Percentiles rank a stretch among this genome's conserved stretches.
These are phyloP conservation scores for Lactifluus volemus DNA, from an alignment of 768 basidiomycete genomes.

Conservation along the genomic window DNA sequence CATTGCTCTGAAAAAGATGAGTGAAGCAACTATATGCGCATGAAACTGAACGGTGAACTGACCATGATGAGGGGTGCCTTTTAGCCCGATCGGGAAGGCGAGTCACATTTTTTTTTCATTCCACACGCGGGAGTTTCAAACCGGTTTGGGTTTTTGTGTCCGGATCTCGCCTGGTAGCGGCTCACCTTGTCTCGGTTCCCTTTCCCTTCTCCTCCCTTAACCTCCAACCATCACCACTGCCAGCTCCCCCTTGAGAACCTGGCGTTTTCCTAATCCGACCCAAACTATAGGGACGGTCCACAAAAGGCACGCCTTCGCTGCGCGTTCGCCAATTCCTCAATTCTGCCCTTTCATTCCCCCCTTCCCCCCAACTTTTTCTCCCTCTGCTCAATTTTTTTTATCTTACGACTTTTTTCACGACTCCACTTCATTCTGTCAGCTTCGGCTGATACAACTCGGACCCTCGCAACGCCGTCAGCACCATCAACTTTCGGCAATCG, in stretches of 20 bases:
- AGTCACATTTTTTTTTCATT: conserved; percentile 6
- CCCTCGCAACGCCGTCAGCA: conserved; percentile 30
- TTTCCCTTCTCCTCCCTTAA: conserved; percentile 21
- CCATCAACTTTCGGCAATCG: conserved; percentile 11
- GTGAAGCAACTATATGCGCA: not conserved
- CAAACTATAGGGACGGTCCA: conserved; percentile 12
- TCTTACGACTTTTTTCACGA: conserved; percentile 74
- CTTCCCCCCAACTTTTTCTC: conserved; percentile 25
- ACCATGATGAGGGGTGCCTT: not conserved
- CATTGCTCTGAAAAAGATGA: conserved; percentile 20
- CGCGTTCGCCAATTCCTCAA: conserved; percentile 61
- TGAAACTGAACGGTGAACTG: not conserved
- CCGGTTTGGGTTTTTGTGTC: conserved; percentile 16
- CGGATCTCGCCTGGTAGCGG: conserved; percentile 18
- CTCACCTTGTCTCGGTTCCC: conserved; percentile 19
- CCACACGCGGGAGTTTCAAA: conserved; percentile 9
- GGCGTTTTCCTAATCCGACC: conserved; percentile 7
- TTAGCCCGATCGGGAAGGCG: not conserved
- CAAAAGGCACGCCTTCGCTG: conserved; percentile 94
- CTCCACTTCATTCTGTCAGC: conserved; percentile 34
- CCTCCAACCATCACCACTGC: conserved; percentile 23
- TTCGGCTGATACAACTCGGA: conserved; percentile 34
- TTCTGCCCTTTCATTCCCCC: conserved; percentile 11
- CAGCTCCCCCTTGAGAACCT: conserved; percentile 16
- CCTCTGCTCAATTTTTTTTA: conserved; percentile 23